Percentiles rank a stretch among this genome's conserved stretches.
Evolutionary conservation across 1,284 basidiomycete genomes (phyloP).

Genomic region (Nidula niveotomentosa): DNA sequence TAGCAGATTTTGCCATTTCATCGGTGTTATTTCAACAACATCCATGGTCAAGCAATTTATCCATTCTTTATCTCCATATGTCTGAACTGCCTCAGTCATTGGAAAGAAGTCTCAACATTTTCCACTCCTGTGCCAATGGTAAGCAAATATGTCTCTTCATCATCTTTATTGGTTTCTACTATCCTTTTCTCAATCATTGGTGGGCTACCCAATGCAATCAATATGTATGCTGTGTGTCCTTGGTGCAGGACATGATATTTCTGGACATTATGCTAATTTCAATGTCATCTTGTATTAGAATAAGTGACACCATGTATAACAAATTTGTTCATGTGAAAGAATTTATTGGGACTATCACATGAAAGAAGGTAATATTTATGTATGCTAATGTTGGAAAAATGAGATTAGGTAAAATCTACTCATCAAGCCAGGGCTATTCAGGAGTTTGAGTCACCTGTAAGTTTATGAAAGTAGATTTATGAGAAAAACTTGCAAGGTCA

Average conservation of each 20-base stretch:
- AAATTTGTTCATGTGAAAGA: not conserved
- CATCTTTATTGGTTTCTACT: slow-evolving; percentile 36
- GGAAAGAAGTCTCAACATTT: slow-evolving; percentile 42
- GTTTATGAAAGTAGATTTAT: too few relatives aligned
- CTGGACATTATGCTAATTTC: slow-evolving; percentile 16
- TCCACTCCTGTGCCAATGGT: slow-evolving; percentile 49
- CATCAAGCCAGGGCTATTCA: too few relatives aligned
- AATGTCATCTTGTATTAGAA: not conserved
- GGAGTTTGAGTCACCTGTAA: too few relatives aligned
- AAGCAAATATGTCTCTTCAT: slow-evolving; percentile 41
- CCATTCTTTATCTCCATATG: slow-evolving; percentile 18
- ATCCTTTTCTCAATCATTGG: slow-evolving; percentile 36
- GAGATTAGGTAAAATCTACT: too few relatives aligned
- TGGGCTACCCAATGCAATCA: slow-evolving; percentile 32
- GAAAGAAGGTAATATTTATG: not conserved
- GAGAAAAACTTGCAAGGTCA: too few relatives aligned
- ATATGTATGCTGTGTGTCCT: slow-evolving; percentile 46
- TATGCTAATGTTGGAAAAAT: too few relatives aligned
- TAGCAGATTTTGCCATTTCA: too few relatives aligned
- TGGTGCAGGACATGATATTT: slow-evolving; percentile 50
- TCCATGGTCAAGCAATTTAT: slow-evolving; percentile 42
- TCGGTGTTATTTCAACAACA: too few relatives aligned
- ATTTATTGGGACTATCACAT: not conserved
- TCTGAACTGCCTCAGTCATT: slow-evolving; percentile 28
- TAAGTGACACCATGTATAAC: not conserved